Evolutionary conservation across 495 filamentous ascomycete genomes (phyloP).

Genomic region (Neurospora tetraspora): DNA sequence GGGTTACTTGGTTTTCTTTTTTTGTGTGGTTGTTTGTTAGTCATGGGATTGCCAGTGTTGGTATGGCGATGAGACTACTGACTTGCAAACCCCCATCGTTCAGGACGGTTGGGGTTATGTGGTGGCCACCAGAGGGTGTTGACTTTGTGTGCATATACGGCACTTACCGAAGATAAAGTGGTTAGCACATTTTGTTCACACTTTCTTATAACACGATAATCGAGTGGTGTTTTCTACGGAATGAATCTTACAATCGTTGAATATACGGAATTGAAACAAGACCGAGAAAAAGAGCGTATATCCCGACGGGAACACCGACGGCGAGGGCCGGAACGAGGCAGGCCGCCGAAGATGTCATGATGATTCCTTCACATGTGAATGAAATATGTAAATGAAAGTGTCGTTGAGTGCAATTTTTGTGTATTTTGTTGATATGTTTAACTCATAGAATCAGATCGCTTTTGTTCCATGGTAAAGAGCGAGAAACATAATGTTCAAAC

Average conservation of each 20-base stretch:
- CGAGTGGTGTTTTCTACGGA: background rate
- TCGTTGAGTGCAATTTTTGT: background rate
- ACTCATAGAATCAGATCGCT: background rate
- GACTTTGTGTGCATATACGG: conserved; percentile 64
- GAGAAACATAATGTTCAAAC: background rate
- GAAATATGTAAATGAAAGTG: background rate
- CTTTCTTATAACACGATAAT: background rate
- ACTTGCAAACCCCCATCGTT: conserved; percentile 79
- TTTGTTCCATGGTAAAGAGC: background rate
- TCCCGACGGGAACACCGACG: conserved; percentile 29
- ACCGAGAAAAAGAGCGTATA: conserved; percentile 36
- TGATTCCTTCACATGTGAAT: background rate
- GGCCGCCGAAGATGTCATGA: conserved; percentile 1
- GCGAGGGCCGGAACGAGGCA: conserved; percentile 24
- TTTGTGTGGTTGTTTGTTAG: too few relatives aligned
- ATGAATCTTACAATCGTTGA: conserved; percentile 25
- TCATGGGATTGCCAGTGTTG: too few relatives aligned
- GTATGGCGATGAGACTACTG: too few relatives aligned
- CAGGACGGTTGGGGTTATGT: conserved; percentile 57
- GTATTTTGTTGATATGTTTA: background rate
- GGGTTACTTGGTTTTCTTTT: conserved; percentile 55
- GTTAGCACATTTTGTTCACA: background rate
- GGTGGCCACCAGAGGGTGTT: conserved; percentile 52
- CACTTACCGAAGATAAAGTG: background rate
- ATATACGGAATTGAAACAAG: conserved; percentile 40